phyloP scores from a whole-genome alignment of 1,139 yeast genomes.

The Pichia sp. region DNA sequence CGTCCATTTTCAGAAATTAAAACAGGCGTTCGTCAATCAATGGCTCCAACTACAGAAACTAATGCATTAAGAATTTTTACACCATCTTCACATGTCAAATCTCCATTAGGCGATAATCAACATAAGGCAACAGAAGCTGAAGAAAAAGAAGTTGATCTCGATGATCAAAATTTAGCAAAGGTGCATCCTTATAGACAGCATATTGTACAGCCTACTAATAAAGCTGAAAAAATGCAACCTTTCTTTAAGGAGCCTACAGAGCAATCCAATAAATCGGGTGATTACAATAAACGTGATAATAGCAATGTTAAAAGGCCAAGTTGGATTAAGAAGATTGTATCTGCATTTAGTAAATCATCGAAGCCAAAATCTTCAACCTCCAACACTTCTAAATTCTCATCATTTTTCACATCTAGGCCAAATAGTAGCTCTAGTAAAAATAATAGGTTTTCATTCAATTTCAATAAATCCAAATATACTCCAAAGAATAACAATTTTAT shows the following conservation, averaged over 20 bases:
- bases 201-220: too few relatives aligned
- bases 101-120: not conserved
- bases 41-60: slow-evolving; percentile 6
- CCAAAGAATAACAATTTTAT: not conserved
- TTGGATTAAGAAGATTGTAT: slow-evolving; percentile 24
- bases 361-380: not conserved
- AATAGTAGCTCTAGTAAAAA: not conserved
- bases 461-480: slow-evolving; percentile 6
- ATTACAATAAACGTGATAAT: too few relatives aligned
- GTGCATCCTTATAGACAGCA: not conserved
- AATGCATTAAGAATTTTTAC: not conserved
- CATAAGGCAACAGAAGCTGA: not conserved
- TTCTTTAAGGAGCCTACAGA: too few relatives aligned
- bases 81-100: not conserved
- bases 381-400: not conserved
- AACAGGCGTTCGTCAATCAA: slow-evolving; percentile 6
- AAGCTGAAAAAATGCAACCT: too few relatives aligned
- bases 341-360: slow-evolving; percentile 6
- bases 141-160: too few relatives aligned
- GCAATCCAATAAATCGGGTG: too few relatives aligned
- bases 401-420: not conserved
- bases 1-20: slow-evolving; percentile 2
- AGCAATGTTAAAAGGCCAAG: slow-evolving; percentile 24
- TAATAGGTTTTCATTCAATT: slow-evolving; percentile 6
- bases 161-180: not conserved